Evolutionary conservation across 1,284 basidiomycete species (phyloP), one percentile per base, ranked within the genome.

Genomic region (Fomitopsis palustris): DNA sequence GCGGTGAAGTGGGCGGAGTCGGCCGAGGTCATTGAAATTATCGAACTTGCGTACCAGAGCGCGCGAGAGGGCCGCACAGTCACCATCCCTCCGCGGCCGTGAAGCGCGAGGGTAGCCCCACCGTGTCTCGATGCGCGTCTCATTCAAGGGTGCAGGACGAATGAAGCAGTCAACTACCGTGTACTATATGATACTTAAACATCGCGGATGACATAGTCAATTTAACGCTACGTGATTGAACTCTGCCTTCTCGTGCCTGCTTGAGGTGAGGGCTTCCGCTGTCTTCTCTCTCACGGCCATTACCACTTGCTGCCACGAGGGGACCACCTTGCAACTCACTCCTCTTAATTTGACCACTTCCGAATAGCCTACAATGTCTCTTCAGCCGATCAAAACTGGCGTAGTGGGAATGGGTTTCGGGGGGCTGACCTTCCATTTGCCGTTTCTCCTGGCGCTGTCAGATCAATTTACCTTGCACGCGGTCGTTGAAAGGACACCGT

Each of bases 351-450:
- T n/a, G 19, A 8, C 41, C 41, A 16, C 23, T 38, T 39, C 37
- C 12, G 25, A 16, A 7, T 25, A 27, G 35, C 35, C 35, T 37
- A 23, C 29, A 9, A 60, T 60, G 59, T 33, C 59, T 2, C 29
- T 21, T 23, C 6, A 27, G 19, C 85, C 86, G 21, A 86, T 92
- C 69, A 82, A 81, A 57, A 86, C 86, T 38, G 86, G 88, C 62
- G 83, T 92, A 8, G 78, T 92, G 14, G 91, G 90, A 27, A 85
- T 90, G 42, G 92, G 91, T 47, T 83, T 92, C 60, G 81, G 87
- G 21, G 86, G 87, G 25, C 75, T 89, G 54, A 87, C 87, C 16
- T 92, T 94, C 74, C 92, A 95, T 70, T 70, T 87, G 60, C 92
- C 92, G 0, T 90, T 93, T 72, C 75, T 94, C 60, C 81, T 87